Evolutionary conservation across 2,329 filamentous ascomycete species (phyloP), one percentile per base, ranked within the genome.

Genomic region (Fusarium liriodendri): DNA sequence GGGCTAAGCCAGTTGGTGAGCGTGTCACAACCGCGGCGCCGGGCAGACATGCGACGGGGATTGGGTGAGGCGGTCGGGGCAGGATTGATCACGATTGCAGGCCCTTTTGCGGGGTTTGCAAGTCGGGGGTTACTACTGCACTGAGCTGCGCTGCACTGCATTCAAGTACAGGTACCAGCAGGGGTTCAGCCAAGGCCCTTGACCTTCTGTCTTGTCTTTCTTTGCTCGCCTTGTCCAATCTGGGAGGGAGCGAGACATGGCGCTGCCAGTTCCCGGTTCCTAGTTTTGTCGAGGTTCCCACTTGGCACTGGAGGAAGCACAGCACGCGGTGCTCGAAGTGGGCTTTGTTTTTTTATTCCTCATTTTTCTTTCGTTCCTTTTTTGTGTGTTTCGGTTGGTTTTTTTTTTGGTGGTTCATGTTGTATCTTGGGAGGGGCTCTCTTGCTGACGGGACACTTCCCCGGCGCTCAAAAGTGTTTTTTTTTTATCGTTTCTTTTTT

Each of bases 391-490:
- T 55, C 52, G 29, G n/a, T n/a, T 38, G 35, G 29, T 11, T 16
- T 32, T 16, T 32, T 16, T 55, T 55, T 35, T 55, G 29, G 29
- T 57, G 38, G 37, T 45, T 67, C 61, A 71, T 55, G 27, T 32
- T 75, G 63, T 71, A 71, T 66, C 57, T 67, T 62, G 50, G 66
- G 71, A 47, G 63, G 54, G 62, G 58, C 57, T 57, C 25, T 58
- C 57, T 66, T 59, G 27, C 45, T 50, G 45, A 50, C 29, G 58
- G 50, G 69, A 62, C 45, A 59, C 52, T 42, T 71, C 66, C 72
- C 68, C 67, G 76, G 76, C 76, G 76, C 74, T 75, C 62, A 77
- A 77, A 77, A 77, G 76, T 77, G 20, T 47, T 47, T 27, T 50
- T n/a, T 72, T 75, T 65, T 16, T 14, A 33, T 50, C 11, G 7